These are phyloP conservation scores for Populus hybrid DNA, from an alignment of 441 rosid genomes.

Conservation along the genomic window DNA sequence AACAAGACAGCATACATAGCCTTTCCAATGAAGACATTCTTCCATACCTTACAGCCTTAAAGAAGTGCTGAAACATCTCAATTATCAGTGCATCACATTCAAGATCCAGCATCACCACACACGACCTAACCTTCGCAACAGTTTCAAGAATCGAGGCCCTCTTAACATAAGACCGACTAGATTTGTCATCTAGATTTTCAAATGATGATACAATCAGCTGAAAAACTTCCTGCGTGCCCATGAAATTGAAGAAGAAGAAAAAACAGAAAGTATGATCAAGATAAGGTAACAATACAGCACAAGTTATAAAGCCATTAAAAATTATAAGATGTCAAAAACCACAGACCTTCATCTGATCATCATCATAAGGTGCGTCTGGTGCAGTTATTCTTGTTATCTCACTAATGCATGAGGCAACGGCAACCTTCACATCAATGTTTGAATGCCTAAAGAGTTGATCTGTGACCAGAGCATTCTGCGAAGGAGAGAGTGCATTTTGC, in stretches of 20 bases:
- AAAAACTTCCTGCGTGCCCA: constrained; percentile 42
- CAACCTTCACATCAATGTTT: constrained; percentile 74
- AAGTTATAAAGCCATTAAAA: neutral
- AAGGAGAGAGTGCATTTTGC: constrained; percentile 72
- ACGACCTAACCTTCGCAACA: constrained; percentile 90
- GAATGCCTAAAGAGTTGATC: constrained; percentile 66
- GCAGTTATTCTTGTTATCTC: constrained; percentile 99
- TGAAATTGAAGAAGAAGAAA: neutral
- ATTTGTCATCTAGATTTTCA: constrained; percentile 60
- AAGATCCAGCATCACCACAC: constrained; percentile 98
- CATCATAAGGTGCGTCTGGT: constrained; percentile 97
- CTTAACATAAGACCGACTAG: constrained; percentile 69
- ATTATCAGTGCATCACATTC: constrained; percentile 80
- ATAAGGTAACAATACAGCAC: neutral
- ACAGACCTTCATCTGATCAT: constrained; percentile 90
- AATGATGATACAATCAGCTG: constrained; percentile 61
- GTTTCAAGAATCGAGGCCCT: constrained; percentile 86
- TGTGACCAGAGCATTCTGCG: constrained; percentile 63
- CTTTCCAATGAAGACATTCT: constrained; percentile 4
- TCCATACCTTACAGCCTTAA: constrained; percentile 72
- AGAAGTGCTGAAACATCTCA: constrained; percentile 81
- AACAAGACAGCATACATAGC: neutral
- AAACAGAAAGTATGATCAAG: neutral
- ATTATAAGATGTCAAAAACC: constrained; percentile 1
- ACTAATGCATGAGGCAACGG: constrained; percentile 94